Evolutionary conservation across 1,284 basidiomycete genomes (phyloP).

Genomic region (Marasmius sp.): DNA sequence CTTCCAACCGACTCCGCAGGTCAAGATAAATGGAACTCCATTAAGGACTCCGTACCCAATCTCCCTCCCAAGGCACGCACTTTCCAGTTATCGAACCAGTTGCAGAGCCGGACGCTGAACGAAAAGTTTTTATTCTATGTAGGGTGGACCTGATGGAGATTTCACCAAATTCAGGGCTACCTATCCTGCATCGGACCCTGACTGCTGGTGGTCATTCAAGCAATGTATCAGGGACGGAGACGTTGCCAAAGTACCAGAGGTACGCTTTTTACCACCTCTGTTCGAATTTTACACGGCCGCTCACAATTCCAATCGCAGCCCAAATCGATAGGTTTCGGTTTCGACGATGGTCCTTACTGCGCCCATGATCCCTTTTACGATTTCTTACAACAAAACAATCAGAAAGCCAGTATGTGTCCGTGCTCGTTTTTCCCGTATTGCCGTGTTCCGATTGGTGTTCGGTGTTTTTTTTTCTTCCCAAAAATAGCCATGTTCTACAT

Average conservation of each 20-base stretch:
- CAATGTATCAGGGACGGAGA: conserved; percentile 68
- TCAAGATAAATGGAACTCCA: conserved; percentile 1
- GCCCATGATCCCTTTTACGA: conserved; percentile 64
- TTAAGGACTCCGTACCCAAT: neutral
- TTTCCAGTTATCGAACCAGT: neutral
- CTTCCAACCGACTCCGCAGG: neutral
- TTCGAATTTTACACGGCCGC: neutral
- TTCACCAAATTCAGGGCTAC: neutral
- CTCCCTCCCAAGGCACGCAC: neutral
- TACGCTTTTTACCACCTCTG: conserved; percentile 14
- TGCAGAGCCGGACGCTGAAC: too few relatives aligned
- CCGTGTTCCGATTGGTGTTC: too few relatives aligned
- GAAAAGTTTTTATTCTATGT: too few relatives aligned
- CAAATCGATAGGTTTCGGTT: conserved; percentile 59
- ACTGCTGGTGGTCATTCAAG: conserved; percentile 58
- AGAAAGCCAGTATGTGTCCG: conserved; percentile 61
- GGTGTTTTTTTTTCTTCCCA: neutral
- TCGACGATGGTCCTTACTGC: conserved; percentile 78
- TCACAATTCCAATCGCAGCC: conserved; percentile 34
- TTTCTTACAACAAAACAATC: conserved; percentile 57
- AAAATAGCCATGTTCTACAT: conserved; percentile 69
- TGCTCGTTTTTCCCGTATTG: neutral
- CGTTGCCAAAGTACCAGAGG: conserved; percentile 62
- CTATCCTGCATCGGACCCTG: conserved; percentile 34
- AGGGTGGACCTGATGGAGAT: neutral